Evolutionary conservation across 768 basidiomycete species (phyloP), one percentile per base, ranked within the genome.

Genomic region (Gymnopilus dilepis): DNA sequence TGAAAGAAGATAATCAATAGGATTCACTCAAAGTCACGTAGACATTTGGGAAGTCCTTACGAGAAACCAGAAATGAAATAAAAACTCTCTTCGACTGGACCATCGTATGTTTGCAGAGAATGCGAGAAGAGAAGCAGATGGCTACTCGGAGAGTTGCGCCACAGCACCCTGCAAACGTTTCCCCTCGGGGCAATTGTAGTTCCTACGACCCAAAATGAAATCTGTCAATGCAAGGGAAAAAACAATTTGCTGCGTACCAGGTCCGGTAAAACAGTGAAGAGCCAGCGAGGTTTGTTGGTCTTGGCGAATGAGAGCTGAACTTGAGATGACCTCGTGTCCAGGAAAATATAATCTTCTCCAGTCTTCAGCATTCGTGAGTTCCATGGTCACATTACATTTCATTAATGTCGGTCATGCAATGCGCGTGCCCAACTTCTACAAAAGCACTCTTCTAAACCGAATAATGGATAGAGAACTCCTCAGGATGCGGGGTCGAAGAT

Each of bases 171-270:
- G 38, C 34, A 43, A 54, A 56, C 31, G 47, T 59, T 54, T 40
- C 13, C 12, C 26, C n/a, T 54, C 69, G 63, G 69, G 42, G 43
- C 22, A 56, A 65, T 52, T 53, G 56, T 65, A 67, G 56, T 59
- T 31, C 69, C 65, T 70, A 58, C 61, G 58, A 59, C n/a, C 63
- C 61, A 60, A 68, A 66, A 60, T 66, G 65, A 63, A 68, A 66
- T 56, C 34, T 63, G 64, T 56, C 62, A 65, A 30, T 26, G 26
- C 41, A 42, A 59, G 57, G n/a, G 31, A 47, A 50, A 50, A 50
- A n/a, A 13, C 31, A 33, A 30, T n/a, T n/a, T n/a, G 43, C 40
- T 66, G 61, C 54, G 54, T 43, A 61, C 15, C 17, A 8, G 24
- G 3, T n/a, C 17, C 12, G 22, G 42, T 43, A 43, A 42, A 21